Evolutionary conservation across 352 stramenopile genomes (phyloP).

Genomic region (Phytophthora vignae): DNA sequence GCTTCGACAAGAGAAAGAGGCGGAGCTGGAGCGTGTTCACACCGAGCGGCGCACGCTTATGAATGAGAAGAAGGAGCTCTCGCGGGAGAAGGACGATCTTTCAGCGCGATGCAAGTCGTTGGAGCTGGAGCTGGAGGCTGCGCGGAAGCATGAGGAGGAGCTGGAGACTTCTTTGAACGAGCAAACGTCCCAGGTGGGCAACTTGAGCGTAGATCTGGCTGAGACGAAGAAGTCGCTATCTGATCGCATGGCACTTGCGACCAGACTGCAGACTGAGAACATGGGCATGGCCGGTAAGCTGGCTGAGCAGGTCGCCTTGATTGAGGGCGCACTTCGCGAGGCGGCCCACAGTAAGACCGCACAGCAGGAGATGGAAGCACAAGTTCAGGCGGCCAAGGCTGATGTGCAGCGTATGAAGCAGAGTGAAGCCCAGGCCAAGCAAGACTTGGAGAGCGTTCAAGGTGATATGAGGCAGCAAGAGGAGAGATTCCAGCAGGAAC

Average conservation of each 20-base stretch:
- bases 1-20: conserved; percentile 67
- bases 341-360: conserved; percentile 49
- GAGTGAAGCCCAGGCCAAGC: conserved; percentile 26
- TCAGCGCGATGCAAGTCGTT: conserved; percentile 39
- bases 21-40: conserved; percentile 56
- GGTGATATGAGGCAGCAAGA: conserved; percentile 48
- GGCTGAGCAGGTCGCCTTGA: conserved; percentile 77
- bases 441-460: conserved; percentile 65
- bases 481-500: conserved; percentile 39
- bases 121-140: conserved; percentile 45
- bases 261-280: conserved; percentile 86
- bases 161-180: conserved; percentile 58
- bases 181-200: conserved; percentile 68
- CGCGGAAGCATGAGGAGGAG: conserved; percentile 48
- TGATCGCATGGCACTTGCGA: conserved; percentile 81
- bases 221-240: conserved; percentile 89
- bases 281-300: conserved; percentile 85
- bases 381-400: conserved; percentile 63
- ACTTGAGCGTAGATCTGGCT: conserved; percentile 75
- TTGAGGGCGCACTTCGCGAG: conserved; percentile 75
- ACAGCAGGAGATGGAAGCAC: conserved; percentile 55
- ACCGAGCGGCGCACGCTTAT: conserved; percentile 44
- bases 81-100: conserved; percentile 40
- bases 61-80: conserved; percentile 40
- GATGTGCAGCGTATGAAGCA: conserved; percentile 63